Evolutionary conservation across 139 green algal species (phyloP).

Genomic region (Pycnococcus provasolii): DNA sequence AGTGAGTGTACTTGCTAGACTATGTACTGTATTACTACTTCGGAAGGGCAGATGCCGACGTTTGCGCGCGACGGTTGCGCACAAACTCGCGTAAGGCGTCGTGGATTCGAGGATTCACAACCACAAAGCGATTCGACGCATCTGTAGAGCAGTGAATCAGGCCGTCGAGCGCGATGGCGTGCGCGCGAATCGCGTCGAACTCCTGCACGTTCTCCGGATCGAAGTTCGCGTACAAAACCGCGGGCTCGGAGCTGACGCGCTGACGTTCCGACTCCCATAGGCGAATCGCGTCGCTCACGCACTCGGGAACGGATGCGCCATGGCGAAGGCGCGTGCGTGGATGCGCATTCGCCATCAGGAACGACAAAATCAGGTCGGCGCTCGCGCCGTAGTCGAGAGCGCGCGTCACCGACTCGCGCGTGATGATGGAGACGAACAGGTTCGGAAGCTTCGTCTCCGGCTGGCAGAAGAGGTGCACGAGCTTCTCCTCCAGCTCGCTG

Average conservation of each 20-base stretch:
- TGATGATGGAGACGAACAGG: slow-evolving; percentile 20
- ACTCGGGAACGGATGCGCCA: background rate
- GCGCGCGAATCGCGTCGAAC: background rate
- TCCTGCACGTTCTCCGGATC: background rate
- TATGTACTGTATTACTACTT: too few relatives aligned
- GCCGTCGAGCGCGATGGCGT: too few relatives aligned
- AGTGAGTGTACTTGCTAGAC: too few relatives aligned
- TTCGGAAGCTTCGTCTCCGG: slow-evolving; percentile 13
- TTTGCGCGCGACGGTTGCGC: too few relatives aligned
- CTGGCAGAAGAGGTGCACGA: slow-evolving; percentile 29
- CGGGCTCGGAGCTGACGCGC: background rate
- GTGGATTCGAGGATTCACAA: too few relatives aligned
- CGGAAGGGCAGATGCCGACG: too few relatives aligned
- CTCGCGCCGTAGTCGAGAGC: background rate
- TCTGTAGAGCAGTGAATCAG: too few relatives aligned
- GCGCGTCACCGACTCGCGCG: slow-evolving; percentile 10
- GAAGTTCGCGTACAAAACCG: slow-evolving; percentile 18
- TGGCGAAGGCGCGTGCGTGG: background rate
- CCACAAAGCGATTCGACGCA: too few relatives aligned
- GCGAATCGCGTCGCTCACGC: slow-evolving; percentile 16
- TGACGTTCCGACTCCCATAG: slow-evolving; percentile 7
- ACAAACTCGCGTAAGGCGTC: too few relatives aligned
- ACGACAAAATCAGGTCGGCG: slow-evolving; percentile 18
- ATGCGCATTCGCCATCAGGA: slow-evolving; percentile 8
- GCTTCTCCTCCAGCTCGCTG: slow-evolving; percentile 24